Percentiles rank a stretch among this genome's conserved stretches.
Evolutionary conservation across 495 filamentous ascomycete species (phyloP).

Genomic region (Diplogelasinospora grovesii): DNA sequence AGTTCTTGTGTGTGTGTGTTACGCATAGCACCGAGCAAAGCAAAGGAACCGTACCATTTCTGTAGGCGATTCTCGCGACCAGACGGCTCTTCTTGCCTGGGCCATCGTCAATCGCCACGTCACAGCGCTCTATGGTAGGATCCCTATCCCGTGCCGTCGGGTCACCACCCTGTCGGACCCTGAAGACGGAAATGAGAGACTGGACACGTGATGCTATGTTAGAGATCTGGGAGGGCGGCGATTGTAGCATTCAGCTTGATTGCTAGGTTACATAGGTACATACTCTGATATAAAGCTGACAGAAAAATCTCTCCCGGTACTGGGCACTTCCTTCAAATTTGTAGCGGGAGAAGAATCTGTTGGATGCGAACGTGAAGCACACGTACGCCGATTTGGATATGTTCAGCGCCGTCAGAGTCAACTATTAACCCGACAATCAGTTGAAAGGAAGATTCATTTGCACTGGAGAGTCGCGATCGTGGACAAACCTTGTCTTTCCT

Average conservation of each 20-base stretch:
- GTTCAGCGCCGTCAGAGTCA: conserved; percentile 79
- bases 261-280: too few relatives aligned
- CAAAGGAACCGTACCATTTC: conserved; percentile 55
- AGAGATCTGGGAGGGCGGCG: conserved; percentile 1
- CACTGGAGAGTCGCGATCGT: not conserved
- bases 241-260: too few relatives aligned
- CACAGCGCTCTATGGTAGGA: conserved; percentile 77
- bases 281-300: conserved; percentile 40
- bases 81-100: conserved; percentile 71
- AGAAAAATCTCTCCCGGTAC: conserved; percentile 43
- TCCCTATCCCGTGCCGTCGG: conserved; percentile 43
- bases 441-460: not conserved
- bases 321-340: conserved; percentile 46
- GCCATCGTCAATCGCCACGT: conserved; percentile 74
- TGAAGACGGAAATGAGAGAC: conserved; percentile 41
- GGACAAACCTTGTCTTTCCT: conserved; percentile 59
- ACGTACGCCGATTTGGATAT: conserved; percentile 90
- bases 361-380: conserved; percentile 65
- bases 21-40: too few relatives aligned
- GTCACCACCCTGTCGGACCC: conserved; percentile 29
- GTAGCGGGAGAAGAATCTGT: conserved; percentile 79
- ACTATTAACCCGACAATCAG: conserved; percentile 48
- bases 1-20: too few relatives aligned
- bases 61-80: conserved; percentile 74
- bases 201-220: conserved; percentile 19